Evolutionary conservation across 108 stramenopile genomes (phyloP).

Genomic region (Skeletonema costatum): DNA sequence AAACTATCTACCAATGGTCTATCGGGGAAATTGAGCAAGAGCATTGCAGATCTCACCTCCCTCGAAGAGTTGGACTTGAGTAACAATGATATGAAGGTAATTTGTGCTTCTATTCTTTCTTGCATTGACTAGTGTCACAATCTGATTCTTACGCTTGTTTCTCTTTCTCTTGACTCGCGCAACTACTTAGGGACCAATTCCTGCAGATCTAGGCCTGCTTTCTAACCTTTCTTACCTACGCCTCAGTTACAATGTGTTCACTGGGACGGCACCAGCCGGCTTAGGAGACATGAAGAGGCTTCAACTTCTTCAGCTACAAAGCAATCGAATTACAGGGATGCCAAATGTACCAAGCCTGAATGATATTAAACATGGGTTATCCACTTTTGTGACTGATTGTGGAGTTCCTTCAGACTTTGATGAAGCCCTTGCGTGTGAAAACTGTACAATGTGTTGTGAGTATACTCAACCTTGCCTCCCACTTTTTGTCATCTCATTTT

Average conservation of each 20-base stretch:
- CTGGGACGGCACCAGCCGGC: conserved; percentile 16
- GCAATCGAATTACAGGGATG: conserved; percentile 13
- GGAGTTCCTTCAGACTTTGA: conserved; percentile 33
- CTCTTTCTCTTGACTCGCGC: background rate
- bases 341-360: background rate
- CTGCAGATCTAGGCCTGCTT: conserved; percentile 53
- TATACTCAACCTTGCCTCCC: background rate
- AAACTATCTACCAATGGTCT: conserved; percentile 23
- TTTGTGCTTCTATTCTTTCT: too few species aligned
- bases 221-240: conserved; percentile 43
- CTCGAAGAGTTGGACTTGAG: too few species aligned
- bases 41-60: conserved; percentile 40
- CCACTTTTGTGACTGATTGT: conserved; percentile 29
- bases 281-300: conserved; percentile 2
- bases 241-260: conserved; percentile 58
- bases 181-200: conserved; percentile 51
- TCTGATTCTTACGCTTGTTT: background rate
- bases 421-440: conserved; percentile 1
- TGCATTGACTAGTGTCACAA: too few species aligned
- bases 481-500: background rate
- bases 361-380: background rate
- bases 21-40: conserved; percentile 50
- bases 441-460: conserved; percentile 42
- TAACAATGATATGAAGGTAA: conserved; percentile 17
- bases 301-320: conserved; percentile 19